Conservation (phyloP, 176 grass and related monocot species). For the Areca catechu region DNA sequence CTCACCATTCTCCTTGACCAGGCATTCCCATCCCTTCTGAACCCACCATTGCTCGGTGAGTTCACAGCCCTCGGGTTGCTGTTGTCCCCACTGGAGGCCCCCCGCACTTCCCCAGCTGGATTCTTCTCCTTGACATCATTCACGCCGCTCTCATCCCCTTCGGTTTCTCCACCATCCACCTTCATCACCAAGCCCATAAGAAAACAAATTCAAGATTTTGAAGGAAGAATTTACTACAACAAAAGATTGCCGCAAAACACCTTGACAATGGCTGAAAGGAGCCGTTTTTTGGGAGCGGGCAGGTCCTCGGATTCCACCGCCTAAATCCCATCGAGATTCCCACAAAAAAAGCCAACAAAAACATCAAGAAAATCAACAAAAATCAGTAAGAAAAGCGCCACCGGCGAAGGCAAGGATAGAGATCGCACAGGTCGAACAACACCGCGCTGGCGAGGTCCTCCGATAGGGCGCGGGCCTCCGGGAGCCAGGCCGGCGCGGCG, state of each 20-base stretch:
- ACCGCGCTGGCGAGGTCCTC: constrained; percentile 32
- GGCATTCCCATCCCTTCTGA: constrained; percentile 59
- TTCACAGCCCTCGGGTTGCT: constrained; percentile 22
- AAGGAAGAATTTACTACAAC: not conserved
- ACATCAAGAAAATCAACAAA: not conserved
- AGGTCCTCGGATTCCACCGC: constrained; percentile 43
- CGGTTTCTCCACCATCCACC: constrained; percentile 43
- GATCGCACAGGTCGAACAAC: constrained; percentile 47
- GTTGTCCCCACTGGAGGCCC: constrained; percentile 20
- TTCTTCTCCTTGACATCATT: constrained; percentile 22
- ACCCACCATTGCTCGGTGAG: constrained; percentile 29
- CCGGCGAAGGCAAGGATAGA: not conserved
- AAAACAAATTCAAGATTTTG: not conserved
- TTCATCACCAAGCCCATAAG: constrained; percentile 12
- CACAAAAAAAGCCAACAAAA: not conserved
- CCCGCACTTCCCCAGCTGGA: not conserved
- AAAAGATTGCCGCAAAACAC: constrained; percentile 17
- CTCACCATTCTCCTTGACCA: constrained; percentile 46
- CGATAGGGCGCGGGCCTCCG: constrained; percentile 23
- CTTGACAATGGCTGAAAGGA: constrained; percentile 75
- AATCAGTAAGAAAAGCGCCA: not conserved
- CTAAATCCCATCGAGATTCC: constrained; percentile 21
- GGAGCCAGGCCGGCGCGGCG: constrained; percentile 32
- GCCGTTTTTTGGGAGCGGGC: constrained; percentile 53
- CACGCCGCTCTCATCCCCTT: constrained; percentile 26